Conservation (phyloP, 2,329 filamentous ascomycete species). For the Verticillium zaregamsianum region DNA sequence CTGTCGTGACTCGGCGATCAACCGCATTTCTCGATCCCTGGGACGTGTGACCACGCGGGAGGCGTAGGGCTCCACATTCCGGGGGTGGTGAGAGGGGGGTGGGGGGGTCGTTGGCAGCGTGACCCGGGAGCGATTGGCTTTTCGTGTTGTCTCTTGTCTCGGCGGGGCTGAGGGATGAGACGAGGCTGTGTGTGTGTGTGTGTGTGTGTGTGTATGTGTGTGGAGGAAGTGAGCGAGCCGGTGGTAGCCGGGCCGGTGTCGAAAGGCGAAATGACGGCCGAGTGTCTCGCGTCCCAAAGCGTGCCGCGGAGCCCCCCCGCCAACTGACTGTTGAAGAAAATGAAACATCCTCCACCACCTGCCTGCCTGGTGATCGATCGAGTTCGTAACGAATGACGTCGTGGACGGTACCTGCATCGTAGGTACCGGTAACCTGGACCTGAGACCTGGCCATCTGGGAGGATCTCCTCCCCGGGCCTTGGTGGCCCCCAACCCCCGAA, state of each 20-base stretch:
- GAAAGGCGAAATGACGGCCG: neutral
- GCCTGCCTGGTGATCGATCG: neutral
- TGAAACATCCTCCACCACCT: neutral
- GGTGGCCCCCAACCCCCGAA: too few species aligned
- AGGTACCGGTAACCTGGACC: neutral
- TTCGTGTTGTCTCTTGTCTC: neutral
- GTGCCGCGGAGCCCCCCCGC: neutral
- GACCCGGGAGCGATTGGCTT: conserved; percentile 3
- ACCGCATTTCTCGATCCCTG: too few species aligned
- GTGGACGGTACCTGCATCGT: neutral
- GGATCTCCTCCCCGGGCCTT: too few species aligned
- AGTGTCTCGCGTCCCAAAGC: neutral
- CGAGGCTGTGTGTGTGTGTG: neutral
- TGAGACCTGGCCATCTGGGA: neutral
- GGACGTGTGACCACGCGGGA: neutral
- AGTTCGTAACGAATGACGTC: neutral
- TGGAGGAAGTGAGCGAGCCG: neutral
- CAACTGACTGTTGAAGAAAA: neutral
- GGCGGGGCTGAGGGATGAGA: neutral
- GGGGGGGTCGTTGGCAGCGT: neutral
- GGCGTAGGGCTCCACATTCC: neutral
- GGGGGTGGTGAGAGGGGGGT: neutral
- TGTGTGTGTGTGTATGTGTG: neutral
- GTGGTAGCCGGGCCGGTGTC: neutral
- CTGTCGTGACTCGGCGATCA: too few species aligned